phyloP scores from a whole-genome alignment of 345 rosid species.

The Arabis alpina region DNA sequence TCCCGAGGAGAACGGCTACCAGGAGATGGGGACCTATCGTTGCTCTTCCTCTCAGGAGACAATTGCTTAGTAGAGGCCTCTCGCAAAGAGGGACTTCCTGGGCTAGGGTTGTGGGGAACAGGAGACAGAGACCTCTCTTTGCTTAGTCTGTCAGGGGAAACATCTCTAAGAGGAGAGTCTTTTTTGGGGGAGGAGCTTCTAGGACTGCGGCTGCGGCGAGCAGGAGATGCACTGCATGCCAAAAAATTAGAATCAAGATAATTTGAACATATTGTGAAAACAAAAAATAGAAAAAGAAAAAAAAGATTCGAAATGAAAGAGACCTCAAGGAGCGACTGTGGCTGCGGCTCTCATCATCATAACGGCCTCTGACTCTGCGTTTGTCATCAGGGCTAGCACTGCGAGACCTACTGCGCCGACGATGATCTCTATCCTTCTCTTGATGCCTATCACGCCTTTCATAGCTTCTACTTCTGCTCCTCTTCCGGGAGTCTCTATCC shows the following conservation, averaged over 20 bases:
- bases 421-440: constrained; percentile 59
- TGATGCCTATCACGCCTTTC: constrained; percentile 57
- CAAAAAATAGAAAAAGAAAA: not conserved
- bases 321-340: constrained; percentile 63
- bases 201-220: constrained; percentile 52
- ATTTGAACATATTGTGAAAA: not conserved
- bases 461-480: constrained; percentile 55
- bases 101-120: constrained; percentile 47
- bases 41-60: constrained; percentile 52
- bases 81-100: constrained; percentile 47
- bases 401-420: constrained; percentile 59
- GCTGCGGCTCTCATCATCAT: constrained; percentile 56
- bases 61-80: constrained; percentile 44
- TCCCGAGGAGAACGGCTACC: constrained; percentile 51
- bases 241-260: constrained; percentile 24
- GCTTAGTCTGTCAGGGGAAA: constrained; percentile 50
- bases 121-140: constrained; percentile 55
- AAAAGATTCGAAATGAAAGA: not conserved
- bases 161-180: constrained; percentile 45
- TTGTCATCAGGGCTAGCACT: constrained; percentile 60
- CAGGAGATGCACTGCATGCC: constrained; percentile 54
- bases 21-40: constrained; percentile 53
- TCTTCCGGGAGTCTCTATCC: constrained; percentile 54
- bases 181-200: constrained; percentile 48
- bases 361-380: constrained; percentile 57